Evolutionary conservation across 108 stramenopile genomes (phyloP), one percentile per base, ranked within the genome.

Genomic region (Conticribra weissflogii): DNA sequence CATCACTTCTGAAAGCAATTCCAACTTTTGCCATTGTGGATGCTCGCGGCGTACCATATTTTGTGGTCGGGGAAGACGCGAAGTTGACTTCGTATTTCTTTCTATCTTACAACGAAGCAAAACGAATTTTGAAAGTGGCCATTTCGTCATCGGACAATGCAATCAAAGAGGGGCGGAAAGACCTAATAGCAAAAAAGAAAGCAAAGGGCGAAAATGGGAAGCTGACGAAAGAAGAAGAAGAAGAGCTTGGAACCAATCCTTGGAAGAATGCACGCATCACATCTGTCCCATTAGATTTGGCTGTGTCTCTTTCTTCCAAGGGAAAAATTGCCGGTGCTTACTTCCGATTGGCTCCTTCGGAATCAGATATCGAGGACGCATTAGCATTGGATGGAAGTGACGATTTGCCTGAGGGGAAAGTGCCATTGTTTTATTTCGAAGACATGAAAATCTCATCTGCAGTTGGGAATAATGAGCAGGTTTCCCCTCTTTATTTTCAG

Each of bases 1-100:
- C 66, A 30, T 61, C 74, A 3, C 66, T 75, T 45, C 68, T 83
- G 14, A 61, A 68, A 59, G 51, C 53, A 25, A 71, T 88, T 34
- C 88, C 88, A 5, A 92, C 91, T 1, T 92, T 92, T 74, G 69
- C 86, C 8, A 79, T 92, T 57, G 91, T 92, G 15, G 91, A 92
- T 68, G 44, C 59, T 30, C 66, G 76, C 33, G 91, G 91, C 9
- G 84, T 88, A 9, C 91, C 91, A 0, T 92, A 82, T 60, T 88
- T 89, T 72, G 91, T 92, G 1, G 88, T 92, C 8, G 91, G 91
- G 12, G 87, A 89, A 72, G 91, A 92, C 85, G 91, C 91, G 44
- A 89, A 92, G 59, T 67, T 89, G 18, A 89, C 91, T 3, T 88
- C 87, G 1, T 92, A 92, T 71, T 92, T 92, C 63, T 92, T 92